phyloP scores from a whole-genome alignment of 164 flowering plant genomes.

The Chimonanthus salicifolius region DNA sequence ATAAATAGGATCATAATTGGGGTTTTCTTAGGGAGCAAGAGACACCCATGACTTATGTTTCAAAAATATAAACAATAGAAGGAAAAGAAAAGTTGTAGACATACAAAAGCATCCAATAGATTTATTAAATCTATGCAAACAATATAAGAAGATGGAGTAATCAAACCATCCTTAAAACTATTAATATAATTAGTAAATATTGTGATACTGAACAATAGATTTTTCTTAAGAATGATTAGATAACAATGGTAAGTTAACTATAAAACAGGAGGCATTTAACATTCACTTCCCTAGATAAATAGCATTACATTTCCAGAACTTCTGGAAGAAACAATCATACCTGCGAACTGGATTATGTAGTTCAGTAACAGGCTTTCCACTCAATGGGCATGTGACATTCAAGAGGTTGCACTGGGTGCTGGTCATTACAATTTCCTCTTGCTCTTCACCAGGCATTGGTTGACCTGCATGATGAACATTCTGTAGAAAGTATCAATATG shows the following conservation, averaged over 20 bases:
- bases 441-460: constrained; percentile 94
- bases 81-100: too few species aligned
- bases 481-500: constrained; percentile 32
- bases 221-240: too few species aligned
- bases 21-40: too few species aligned
- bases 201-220: too few species aligned
- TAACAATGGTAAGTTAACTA: too few species aligned
- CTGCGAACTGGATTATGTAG: constrained; percentile 75
- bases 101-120: too few species aligned
- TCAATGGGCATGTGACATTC: constrained; percentile 68
- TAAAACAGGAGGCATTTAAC: too few species aligned
- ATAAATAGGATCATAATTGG: too few species aligned
- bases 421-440: constrained; percentile 87
- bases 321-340: constrained; percentile 24
- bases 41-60: too few species aligned
- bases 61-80: too few species aligned
- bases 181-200: too few species aligned
- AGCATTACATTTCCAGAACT: background rate
- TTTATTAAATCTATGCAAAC: too few species aligned
- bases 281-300: background rate
- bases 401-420: constrained; percentile 56
- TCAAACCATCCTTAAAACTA: background rate
- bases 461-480: constrained; percentile 85
- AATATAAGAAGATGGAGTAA: background rate
- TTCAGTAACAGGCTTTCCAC: constrained; percentile 68